Percentiles rank a stretch among this genome's conserved stretches.
Evolutionary conservation across 768 basidiomycete species (phyloP).

Genomic region (Candolleomyces eurysporus): DNA sequence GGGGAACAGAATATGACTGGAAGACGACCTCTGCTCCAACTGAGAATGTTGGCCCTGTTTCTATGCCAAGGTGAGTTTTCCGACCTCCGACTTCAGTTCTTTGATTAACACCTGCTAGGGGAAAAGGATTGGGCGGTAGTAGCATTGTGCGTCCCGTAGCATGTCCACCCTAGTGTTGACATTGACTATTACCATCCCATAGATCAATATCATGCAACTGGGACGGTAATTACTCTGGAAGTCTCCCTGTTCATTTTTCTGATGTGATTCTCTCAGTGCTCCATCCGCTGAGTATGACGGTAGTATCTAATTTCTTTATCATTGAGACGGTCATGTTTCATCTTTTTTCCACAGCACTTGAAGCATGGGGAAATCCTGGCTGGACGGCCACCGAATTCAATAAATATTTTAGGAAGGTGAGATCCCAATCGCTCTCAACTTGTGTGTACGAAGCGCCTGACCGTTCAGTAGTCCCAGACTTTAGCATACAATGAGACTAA

Average conservation of each 20-base stretch:
- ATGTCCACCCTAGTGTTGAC: background rate
- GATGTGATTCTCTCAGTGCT: background rate
- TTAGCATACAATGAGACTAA: slow-evolving; percentile 5
- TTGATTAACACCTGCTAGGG: slow-evolving; percentile 7
- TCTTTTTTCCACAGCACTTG: slow-evolving; percentile 9
- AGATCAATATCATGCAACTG: slow-evolving; percentile 14
- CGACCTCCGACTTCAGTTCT: background rate
- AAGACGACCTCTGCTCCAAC: slow-evolving; percentile 12
- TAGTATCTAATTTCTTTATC: background rate
- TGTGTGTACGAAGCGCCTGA: background rate
- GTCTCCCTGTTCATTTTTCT: background rate
- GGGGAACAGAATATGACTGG: slow-evolving; percentile 16
- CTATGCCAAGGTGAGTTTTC: slow-evolving; percentile 5
- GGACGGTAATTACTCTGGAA: slow-evolving; percentile 11
- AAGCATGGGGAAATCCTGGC: slow-evolving; percentile 12
- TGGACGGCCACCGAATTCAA: slow-evolving; percentile 14
- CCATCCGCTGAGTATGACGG: slow-evolving; percentile 17
- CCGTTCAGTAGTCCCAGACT: slow-evolving; percentile 9
- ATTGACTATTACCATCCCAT: background rate
- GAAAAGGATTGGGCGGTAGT: slow-evolving; percentile 16
- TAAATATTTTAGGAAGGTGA: slow-evolving; percentile 16
- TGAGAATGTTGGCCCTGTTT: slow-evolving; percentile 7
- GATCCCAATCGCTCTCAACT: background rate
- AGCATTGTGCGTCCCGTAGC: slow-evolving; percentile 13
- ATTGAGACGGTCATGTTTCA: no score